Base-by-base conservation (phyloP, 306 rosid species). In the Dalbergia cultrata region DNA sequence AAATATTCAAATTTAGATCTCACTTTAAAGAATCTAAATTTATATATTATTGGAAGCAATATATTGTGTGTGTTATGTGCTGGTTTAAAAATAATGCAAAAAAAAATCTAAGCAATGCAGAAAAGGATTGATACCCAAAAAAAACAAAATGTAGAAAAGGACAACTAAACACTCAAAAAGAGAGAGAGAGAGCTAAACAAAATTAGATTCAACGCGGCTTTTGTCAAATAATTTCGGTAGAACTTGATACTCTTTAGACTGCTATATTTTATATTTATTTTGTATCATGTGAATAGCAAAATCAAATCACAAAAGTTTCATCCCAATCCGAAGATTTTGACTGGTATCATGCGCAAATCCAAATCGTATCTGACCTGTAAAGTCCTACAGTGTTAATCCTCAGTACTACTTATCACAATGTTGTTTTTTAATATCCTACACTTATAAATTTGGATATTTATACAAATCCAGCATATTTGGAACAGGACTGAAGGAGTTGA, bases 231-330 rank as follows among this genome's bases (percentile, higher is more conserved):
- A 56, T n/a, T 56, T 18, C 26, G 18, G 19, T 11, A 19, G 19
- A 57, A 19, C 34, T 57, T 21, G 34, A 13, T 18, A 57, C 63
- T 57, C 13, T 57, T 18, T 57, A 4, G 33, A 18, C 33, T 8
- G 31, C 33, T 18, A 19, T 6, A 19, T 10, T 18, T 54, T n/a
- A 16, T 54, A 5, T 8, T 7, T n/a, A 17, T 62, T 8, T 9
- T 41, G 39, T 60, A 22, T 26, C 17, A 45, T 34, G 41, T 14
- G 19, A 64, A 64, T 34, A 56, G 62, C 41, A 64, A 64, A 64
- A 63, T 76, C n/a, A 63, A 64, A 76, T 34, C 17, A 50, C 7
- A 65, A 76, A 65, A 65, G 73, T 35, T 65, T 53, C 33, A 66
- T 52, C 54, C 31, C 56, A 52, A 39, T 66, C 56, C 34, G 8